A percentile compares a stretch with the other conserved stretches of the same genome.
Evolutionary conservation across 2,329 filamentous ascomycete genomes (phyloP).

Genomic region (Nakataea oryzae): DNA sequence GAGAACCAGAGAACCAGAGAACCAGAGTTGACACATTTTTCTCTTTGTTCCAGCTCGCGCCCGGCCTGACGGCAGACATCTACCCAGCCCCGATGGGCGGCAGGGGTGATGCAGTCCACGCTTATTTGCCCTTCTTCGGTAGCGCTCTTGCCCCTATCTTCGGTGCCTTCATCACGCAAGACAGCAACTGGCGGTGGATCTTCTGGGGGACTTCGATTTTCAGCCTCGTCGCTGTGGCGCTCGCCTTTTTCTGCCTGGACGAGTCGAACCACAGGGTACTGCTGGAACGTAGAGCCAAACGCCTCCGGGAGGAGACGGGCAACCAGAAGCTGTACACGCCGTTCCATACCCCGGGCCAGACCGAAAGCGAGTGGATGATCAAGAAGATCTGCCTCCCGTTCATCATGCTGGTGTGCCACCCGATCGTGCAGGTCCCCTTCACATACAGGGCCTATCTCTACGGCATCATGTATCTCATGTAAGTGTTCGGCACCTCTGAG

Average conservation of each 20-base stretch:
- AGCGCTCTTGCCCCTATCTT: conserved; percentile 56
- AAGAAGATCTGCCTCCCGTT: conserved; percentile 30
- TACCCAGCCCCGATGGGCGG: conserved; percentile 33
- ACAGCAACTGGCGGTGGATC: conserved; percentile 58
- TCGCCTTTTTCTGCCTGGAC: conserved; percentile 46
- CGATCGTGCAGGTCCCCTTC: conserved; percentile 39
- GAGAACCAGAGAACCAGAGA: not conserved
- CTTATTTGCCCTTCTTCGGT: conserved; percentile 44
- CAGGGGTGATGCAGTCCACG: conserved; percentile 27
- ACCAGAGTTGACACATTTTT: not conserved
- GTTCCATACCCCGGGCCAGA: conserved; percentile 32
- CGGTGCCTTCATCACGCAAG: conserved; percentile 53
- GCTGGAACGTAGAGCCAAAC: conserved; percentile 23
- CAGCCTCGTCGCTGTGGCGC: conserved; percentile 42
- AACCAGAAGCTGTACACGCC: conserved; percentile 38
- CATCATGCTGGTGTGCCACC: conserved; percentile 38
- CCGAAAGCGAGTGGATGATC: not conserved
- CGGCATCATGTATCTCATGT: conserved; percentile 35
- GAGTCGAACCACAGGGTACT: conserved; percentile 22
- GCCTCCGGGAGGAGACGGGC: conserved; percentile 46
- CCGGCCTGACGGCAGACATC: conserved; percentile 35
- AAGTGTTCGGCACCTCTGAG: not conserved
- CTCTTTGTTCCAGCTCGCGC: not conserved
- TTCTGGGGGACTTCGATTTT: conserved; percentile 54
- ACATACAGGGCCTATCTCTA: conserved; percentile 33